phyloP scores from a whole-genome alignment of 352 stramenopile species.

The Phytophthora syringae region DNA sequence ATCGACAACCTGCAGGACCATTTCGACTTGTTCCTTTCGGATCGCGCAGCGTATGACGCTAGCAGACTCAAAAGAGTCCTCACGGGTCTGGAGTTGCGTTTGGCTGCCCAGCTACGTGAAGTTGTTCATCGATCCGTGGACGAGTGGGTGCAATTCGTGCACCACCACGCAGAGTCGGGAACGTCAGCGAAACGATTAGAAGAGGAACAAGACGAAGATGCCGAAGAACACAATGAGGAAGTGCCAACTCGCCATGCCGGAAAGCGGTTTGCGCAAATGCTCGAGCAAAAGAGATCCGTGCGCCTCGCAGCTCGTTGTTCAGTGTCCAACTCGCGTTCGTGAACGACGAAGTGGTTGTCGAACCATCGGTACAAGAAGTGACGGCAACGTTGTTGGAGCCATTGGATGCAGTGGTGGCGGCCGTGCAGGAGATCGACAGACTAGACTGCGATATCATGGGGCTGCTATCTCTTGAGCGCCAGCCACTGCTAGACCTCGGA shows the following conservation, averaged over 20 bases:
- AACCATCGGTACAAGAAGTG: constrained; percentile 78
- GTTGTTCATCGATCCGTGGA: constrained; percentile 64
- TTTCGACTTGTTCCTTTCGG: constrained; percentile 93
- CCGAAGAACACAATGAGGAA: constrained; percentile 20
- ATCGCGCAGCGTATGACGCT: constrained; percentile 57
- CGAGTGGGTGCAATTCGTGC: constrained; percentile 73
- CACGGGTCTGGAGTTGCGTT: constrained; percentile 85
- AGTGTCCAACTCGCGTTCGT: constrained; percentile 74
- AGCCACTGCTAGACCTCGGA: constrained; percentile 63
- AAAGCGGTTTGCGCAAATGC: constrained; percentile 6
- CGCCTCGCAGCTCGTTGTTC: constrained; percentile 78
- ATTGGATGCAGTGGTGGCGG: constrained; percentile 78
- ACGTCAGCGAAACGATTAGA: constrained; percentile 1
- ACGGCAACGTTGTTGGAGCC: constrained; percentile 74
- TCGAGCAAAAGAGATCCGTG: constrained; percentile 41
- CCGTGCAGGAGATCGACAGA: constrained; percentile 81
- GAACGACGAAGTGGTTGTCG: constrained; percentile 57
- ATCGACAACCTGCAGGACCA: constrained; percentile 95
- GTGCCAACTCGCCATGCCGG: neutral
- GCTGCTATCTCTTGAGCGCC: constrained; percentile 76
- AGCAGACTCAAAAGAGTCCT: constrained; percentile 81
- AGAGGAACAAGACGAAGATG: constrained; percentile 1
- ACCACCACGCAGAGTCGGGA: constrained; percentile 15
- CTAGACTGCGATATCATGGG: constrained; percentile 93
- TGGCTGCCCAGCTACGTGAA: constrained; percentile 83